These are phyloP conservation scores for Setaria italica DNA, from an alignment of 202 grass and related monocot species.

Conservation along the genomic window DNA sequence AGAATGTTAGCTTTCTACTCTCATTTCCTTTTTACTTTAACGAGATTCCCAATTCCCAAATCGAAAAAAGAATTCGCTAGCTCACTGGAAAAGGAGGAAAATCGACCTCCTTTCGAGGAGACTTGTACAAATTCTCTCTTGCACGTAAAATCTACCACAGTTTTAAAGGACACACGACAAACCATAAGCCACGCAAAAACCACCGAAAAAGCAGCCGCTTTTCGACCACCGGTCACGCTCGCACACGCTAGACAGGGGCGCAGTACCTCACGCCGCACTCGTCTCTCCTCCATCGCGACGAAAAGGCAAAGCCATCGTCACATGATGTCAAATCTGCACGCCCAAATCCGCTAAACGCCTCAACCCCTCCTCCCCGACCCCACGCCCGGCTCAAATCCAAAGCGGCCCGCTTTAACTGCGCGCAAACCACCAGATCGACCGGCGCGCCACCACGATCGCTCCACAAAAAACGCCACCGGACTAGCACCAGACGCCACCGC, in stretches of 20 bases:
- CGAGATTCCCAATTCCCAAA: no score
- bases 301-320: neutral
- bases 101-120: neutral
- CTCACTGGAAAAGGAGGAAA: neutral
- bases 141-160: neutral
- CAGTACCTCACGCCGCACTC: slow-evolving; percentile 24
- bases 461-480: neutral
- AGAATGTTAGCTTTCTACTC: no score
- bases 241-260: slow-evolving; percentile 11
- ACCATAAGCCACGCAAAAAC: neutral
- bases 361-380: neutral
- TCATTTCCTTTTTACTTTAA: neutral
- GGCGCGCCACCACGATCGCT: neutral
- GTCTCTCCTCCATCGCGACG: neutral
- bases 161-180: neutral
- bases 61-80: neutral
- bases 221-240: neutral
- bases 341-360: neutral
- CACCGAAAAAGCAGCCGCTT: neutral
- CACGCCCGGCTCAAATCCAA: slow-evolving; percentile 19
- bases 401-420: neutral
- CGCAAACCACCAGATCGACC: slow-evolving; percentile 14
- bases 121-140: neutral
- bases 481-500: neutral
- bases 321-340: slow-evolving; percentile 8